phyloP scores from a whole-genome alignment of 352 stramenopile species.

The Thraustochytrium striatum region DNA sequence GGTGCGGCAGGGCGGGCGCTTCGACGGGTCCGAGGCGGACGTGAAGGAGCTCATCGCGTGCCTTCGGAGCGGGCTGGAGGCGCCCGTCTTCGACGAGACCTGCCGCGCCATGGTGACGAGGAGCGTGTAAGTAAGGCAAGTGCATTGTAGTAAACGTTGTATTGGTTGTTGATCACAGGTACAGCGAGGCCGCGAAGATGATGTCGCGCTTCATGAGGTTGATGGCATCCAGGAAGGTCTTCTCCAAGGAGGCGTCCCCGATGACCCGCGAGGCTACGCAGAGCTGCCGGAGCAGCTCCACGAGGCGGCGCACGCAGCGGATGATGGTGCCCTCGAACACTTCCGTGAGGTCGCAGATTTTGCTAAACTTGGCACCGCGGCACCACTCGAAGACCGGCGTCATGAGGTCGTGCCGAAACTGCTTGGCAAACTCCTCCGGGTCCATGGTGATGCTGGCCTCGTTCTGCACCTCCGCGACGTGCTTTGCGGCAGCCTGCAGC shows the following conservation, averaged over 20 bases:
- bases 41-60: conserved; percentile 4
- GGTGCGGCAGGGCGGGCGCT: conserved; percentile 2
- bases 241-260: conserved; percentile 90
- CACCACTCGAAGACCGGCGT: conserved; percentile 85
- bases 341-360: conserved; percentile 89
- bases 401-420: conserved; percentile 96
- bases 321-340: conserved; percentile 98
- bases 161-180: conserved; percentile 84
- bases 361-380: conserved; percentile 29
- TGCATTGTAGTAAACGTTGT: not conserved
- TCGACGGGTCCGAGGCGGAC: not conserved
- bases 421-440: conserved; percentile 89
- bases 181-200: conserved; percentile 97
- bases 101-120: not conserved
- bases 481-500: conserved; percentile 86
- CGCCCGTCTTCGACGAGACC: conserved; percentile 4
- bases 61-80: not conserved
- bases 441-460: conserved; percentile 88
- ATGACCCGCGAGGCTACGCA: conserved; percentile 89
- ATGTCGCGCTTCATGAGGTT: conserved; percentile 98
- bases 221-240: conserved; percentile 93
- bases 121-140: not conserved
- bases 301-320: conserved; percentile 88
- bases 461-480: conserved; percentile 78
- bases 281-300: conserved; percentile 96